Percentiles rank a stretch among this genome's conserved stretches.
phyloP scores from a whole-genome alignment of 2,329 filamentous ascomycete species.

The Cryphonectria parasitica region DNA sequence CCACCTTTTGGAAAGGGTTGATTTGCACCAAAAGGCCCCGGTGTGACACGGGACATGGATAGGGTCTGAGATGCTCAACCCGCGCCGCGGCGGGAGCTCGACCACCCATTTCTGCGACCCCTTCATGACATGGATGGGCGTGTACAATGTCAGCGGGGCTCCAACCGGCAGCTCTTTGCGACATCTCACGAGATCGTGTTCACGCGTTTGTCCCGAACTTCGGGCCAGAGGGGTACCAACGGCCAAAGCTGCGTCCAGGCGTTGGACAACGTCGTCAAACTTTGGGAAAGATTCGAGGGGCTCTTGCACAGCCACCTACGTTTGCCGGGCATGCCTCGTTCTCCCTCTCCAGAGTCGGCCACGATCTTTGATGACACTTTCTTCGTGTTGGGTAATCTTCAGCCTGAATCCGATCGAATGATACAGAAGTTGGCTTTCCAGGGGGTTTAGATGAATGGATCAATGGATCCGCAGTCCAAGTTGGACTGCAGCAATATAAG shows the following conservation, averaged over 20 bases:
- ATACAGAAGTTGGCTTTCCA: not conserved
- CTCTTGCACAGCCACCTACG: not conserved
- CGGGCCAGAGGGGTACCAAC: not conserved
- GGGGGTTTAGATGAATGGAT: not conserved
- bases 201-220: slow-evolving; percentile 10
- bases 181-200: slow-evolving; percentile 5
- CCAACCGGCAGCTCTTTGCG: not conserved
- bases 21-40: not conserved
- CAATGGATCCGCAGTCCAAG: not conserved
- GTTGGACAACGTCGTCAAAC: not conserved
- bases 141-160: not conserved
- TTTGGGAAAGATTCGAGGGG: not conserved
- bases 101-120: not conserved
- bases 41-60: not conserved
- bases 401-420: not conserved
- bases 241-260: not conserved
- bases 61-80: not conserved
- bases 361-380: not conserved
- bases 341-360: not conserved
- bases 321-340: not conserved
- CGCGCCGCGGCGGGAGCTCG: not conserved
- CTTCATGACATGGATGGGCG: no score
- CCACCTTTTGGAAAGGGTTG: not conserved
- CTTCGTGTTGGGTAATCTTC: not conserved
- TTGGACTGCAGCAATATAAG: not conserved